Base-by-base conservation (phyloP, 169 alveolate genomes). In the Miamiensis avidus region DNA sequence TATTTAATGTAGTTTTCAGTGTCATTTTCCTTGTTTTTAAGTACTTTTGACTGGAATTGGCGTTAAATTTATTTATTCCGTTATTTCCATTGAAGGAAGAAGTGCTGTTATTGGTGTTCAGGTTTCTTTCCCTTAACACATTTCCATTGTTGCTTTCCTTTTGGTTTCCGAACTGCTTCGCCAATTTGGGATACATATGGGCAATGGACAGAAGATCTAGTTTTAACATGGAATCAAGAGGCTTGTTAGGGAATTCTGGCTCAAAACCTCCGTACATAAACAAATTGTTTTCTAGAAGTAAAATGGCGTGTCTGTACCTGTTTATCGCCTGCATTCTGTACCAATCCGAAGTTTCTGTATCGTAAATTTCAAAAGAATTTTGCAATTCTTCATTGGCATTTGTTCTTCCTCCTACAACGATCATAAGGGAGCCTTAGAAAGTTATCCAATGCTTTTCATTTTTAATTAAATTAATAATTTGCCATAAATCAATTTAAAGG, bases 341-440 rank as follows among this genome's bases (percentile, higher is more conserved):
- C 99, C 99, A 98, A 81, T 98, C 99, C 31, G 98, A 92, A 27
- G 98, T 96, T 89, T 98, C 99, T 64, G 99, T 98, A 82, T 98
- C 99, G 89, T 98, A 98, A 25, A 97, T 95, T 86, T 98, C 98
- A 31, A 89, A 82, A 49, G 34, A 49, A 6, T 65, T 49, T n/a
- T 74, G 75, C 73, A 49, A 49, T 64, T 79, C 84, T 16, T 79
- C 84, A n/a, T 33, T 72, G 20, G 64, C 76, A 49, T 72, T 65
- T 29, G 84, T 86, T 89, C 87, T 89, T 16, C 93, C 93, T 33
- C 93, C 93, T 30, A 89, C 74, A 78, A 89, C 85, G 30, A 89
- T 74, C 89, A 89, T 85, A 29, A 82, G 69, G 82, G 69, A 78
- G 0, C 88, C 89, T 74, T 74, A 82, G 79, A 85, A 85, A 32